These are phyloP conservation scores for Saccharomycopsis hybrid DNA, from an alignment of 1,139 yeast genomes.

Conservation along the genomic window DNA sequence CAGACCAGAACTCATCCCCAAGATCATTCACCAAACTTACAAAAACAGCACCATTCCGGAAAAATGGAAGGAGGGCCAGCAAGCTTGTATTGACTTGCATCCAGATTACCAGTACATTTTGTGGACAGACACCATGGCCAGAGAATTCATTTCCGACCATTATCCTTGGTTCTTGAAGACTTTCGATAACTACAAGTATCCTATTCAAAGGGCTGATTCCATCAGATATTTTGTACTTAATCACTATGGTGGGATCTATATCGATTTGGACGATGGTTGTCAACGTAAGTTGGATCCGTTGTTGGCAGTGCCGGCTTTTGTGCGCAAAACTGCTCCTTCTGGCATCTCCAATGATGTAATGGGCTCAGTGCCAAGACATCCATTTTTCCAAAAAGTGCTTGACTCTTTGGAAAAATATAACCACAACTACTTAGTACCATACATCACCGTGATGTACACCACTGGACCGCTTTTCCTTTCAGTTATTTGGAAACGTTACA, in stretches of 20 bases:
- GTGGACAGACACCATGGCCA: constrained; percentile 86
- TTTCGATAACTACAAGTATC: constrained; percentile 71
- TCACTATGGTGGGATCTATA: constrained; percentile 85
- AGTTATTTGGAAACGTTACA: constrained; percentile 82
- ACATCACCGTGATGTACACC: constrained; percentile 85
- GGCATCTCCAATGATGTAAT: constrained; percentile 91
- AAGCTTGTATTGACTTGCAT: constrained; percentile 67
- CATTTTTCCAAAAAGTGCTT: constrained; percentile 70
- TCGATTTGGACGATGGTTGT: constrained; percentile 89
- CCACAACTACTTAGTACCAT: constrained; percentile 71
- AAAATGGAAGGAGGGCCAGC: constrained; percentile 73
- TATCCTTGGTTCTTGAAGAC: constrained; percentile 83
- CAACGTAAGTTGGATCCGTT: constrained; percentile 71
- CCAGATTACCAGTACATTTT: constrained; percentile 82
- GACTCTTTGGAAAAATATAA: constrained; percentile 58
- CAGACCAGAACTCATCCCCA: constrained; percentile 62
- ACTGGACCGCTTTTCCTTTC: constrained; percentile 89
- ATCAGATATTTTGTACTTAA: constrained; percentile 78
- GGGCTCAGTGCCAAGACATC: constrained; percentile 86
- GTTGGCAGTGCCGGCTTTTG: constrained; percentile 76
- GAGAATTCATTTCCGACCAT: constrained; percentile 68
- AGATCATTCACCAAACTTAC: constrained; percentile 90
- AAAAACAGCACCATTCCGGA: constrained; percentile 74
- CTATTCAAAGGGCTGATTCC: constrained; percentile 90
- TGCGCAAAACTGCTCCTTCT: constrained; percentile 81